These are phyloP conservation scores for Magnolia officinalis DNA, from an alignment of 164 flowering plant genomes.

Conservation along the genomic window DNA sequence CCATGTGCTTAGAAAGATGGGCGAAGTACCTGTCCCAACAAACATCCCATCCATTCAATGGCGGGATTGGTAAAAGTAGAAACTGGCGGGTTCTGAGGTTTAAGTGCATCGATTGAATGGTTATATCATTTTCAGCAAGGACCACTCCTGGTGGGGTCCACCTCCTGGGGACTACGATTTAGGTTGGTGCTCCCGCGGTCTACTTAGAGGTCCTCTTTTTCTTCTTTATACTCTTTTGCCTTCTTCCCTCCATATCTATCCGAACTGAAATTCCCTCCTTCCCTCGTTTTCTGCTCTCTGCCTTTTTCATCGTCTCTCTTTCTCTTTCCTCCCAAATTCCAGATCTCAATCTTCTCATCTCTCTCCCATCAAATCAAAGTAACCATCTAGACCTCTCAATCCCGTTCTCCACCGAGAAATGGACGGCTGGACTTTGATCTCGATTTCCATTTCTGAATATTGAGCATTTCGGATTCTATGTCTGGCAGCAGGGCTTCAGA, in stretches of 20 bases:
- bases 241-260: conserved; percentile 89
- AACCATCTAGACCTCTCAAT: conserved; percentile 2
- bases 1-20: too few relatives aligned
- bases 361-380: conserved; percentile 15
- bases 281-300: conserved; percentile 54
- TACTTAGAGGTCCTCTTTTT: too few relatives aligned
- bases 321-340: background rate
- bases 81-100: too few relatives aligned
- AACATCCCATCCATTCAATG: too few relatives aligned
- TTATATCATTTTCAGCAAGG: too few relatives aligned
- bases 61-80: too few relatives aligned
- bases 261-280: conserved; percentile 58
- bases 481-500: conserved; percentile 33
- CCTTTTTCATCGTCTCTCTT: conserved; percentile 16
- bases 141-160: too few relatives aligned
- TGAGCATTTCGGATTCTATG: conserved; percentile 25
- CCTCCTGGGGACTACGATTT: too few relatives aligned
- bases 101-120: too few relatives aligned
- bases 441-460: background rate
- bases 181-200: too few relatives aligned
- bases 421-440: background rate
- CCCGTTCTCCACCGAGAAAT: background rate
- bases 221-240: background rate
- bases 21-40: too few relatives aligned
- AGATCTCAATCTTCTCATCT: conserved; percentile 9